A percentile compares a stretch with the other conserved stretches of the same genome.
phyloP scores from a whole-genome alignment of 768 basidiomycete species.

The Tulasnella sp. region DNA sequence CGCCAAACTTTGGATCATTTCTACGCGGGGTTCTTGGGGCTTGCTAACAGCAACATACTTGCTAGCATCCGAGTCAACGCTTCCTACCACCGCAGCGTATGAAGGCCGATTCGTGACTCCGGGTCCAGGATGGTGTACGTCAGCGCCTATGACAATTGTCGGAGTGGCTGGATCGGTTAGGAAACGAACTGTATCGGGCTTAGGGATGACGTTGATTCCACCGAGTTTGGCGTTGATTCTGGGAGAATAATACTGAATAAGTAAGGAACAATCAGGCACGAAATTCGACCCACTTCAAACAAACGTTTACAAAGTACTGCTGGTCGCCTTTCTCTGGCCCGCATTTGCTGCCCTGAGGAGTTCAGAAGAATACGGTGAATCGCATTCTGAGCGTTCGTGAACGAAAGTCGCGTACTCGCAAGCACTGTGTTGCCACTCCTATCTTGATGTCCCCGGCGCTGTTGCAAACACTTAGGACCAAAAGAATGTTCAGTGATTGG shows the following conservation, averaged over 20 bases:
- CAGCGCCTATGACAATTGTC: background rate
- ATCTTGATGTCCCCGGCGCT: conserved; percentile 24
- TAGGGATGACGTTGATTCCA: conserved; percentile 27
- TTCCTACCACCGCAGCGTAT: background rate
- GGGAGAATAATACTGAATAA: background rate
- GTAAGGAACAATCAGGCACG: background rate
- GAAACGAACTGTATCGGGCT: background rate
- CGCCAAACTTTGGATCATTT: conserved; percentile 70
- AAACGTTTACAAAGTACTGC: conserved; percentile 23
- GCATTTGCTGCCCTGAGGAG: background rate
- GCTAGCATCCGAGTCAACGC: conserved; percentile 37
- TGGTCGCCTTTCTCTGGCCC: background rate
- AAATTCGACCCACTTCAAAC: conserved; percentile 1
- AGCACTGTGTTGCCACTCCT: conserved; percentile 25
- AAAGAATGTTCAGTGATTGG: background rate
- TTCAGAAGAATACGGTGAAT: background rate
- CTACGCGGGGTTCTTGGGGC: conserved; percentile 64
- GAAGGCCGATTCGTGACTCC: background rate
- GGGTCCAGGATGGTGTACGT: too few species aligned
- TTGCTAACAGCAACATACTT: conserved; percentile 63
- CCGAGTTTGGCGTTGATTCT: conserved; percentile 27
- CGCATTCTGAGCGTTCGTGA: background rate
- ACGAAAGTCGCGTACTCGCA: conserved; percentile 30
- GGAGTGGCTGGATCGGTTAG: conserved; percentile 15
- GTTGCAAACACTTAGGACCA: background rate